A percentile compares a stretch with the other conserved stretches of the same genome.
phyloP scores from a whole-genome alignment of 306 rosid genomes.

The Prunus padus region DNA sequence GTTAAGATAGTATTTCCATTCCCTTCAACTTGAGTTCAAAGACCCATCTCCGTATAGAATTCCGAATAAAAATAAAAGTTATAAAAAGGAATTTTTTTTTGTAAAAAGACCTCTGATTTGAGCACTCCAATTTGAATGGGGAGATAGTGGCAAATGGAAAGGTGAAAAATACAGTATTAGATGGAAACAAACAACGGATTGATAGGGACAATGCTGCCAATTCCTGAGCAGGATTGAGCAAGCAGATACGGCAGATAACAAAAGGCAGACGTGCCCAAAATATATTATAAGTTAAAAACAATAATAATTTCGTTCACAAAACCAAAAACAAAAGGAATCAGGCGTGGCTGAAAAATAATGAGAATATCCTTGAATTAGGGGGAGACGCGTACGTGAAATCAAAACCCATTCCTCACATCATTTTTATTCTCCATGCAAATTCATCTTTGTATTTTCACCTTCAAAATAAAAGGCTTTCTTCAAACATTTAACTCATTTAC shows the following conservation, averaged over 20 bases:
- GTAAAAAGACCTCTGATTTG: neutral
- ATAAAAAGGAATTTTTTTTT: neutral
- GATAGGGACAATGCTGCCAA: slow-evolving; percentile 53
- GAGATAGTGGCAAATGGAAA: neutral
- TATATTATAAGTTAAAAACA: slow-evolving; percentile 26
- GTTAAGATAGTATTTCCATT: too few species aligned
- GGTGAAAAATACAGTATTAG: slow-evolving; percentile 23
- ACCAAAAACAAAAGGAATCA: slow-evolving; percentile 44
- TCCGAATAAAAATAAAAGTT: slow-evolving; percentile 1
- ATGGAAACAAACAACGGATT: slow-evolving; percentile 1
- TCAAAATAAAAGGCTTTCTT: too few species aligned
- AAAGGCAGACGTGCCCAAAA: slow-evolving; percentile 60
- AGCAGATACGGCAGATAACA: slow-evolving; percentile 34
- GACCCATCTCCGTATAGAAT: too few species aligned
- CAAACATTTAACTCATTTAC: too few species aligned
- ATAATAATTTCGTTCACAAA: slow-evolving; percentile 41
- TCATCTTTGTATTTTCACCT: slow-evolving; percentile 6
- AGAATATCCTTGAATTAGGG: slow-evolving; percentile 78
- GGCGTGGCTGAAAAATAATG: slow-evolving; percentile 78
- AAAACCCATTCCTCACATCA: slow-evolving; percentile 46
- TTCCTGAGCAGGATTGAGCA: slow-evolving; percentile 34
- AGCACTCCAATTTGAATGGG: neutral
- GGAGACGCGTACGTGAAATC: slow-evolving; percentile 58
- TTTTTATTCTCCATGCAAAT: slow-evolving; percentile 67
- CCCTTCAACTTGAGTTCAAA: too few species aligned